Evolutionary conservation across 23 red algal genomes (phyloP).

Genomic region (Gracilaria gracilis): DNA sequence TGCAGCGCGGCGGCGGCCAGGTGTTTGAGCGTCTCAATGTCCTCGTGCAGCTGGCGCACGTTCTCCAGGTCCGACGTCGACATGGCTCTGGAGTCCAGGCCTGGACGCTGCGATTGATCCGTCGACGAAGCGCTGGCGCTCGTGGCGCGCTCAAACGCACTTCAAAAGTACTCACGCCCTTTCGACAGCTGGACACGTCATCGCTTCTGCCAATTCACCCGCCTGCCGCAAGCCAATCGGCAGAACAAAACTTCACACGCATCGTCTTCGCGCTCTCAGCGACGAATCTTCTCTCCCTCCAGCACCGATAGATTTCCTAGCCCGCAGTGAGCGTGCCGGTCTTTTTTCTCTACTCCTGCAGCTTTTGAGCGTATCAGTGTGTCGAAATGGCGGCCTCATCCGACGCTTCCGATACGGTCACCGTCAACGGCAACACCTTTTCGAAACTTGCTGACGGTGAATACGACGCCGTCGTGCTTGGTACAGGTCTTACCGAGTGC

Average conservation of each 20-base stretch:
- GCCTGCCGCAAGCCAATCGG: too few relatives aligned
- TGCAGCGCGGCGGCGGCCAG: constrained; percentile 54
- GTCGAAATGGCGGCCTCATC: constrained; percentile 9
- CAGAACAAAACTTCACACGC: constrained; percentile 6
- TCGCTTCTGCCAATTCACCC: not conserved
- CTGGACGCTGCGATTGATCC: too few relatives aligned
- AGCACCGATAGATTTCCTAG: not conserved
- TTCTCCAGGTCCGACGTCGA: not conserved
- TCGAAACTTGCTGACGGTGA: constrained; percentile 91
- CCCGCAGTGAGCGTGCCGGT: not conserved
- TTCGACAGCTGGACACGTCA: constrained; percentile 29
- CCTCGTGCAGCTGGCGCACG: constrained; percentile 65
- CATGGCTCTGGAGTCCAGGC: too few relatives aligned
- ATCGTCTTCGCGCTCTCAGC: not conserved
- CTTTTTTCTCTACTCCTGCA: not conserved
- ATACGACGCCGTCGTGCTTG: constrained; percentile 97
- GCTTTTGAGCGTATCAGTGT: not conserved
- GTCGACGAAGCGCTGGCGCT: not conserved
- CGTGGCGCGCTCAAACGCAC: not conserved
- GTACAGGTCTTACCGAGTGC: constrained; percentile 98
- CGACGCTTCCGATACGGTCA: constrained; percentile 39
- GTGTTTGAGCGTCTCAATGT: constrained; percentile 57
- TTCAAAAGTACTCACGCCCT: not conserved
- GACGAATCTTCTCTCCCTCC: not conserved
- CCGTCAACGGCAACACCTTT: constrained; percentile 63